These are phyloP conservation scores for Dissophora globulifera DNA, from an alignment of 192 early-diverging fungal genomes.

Conservation along the genomic window DNA sequence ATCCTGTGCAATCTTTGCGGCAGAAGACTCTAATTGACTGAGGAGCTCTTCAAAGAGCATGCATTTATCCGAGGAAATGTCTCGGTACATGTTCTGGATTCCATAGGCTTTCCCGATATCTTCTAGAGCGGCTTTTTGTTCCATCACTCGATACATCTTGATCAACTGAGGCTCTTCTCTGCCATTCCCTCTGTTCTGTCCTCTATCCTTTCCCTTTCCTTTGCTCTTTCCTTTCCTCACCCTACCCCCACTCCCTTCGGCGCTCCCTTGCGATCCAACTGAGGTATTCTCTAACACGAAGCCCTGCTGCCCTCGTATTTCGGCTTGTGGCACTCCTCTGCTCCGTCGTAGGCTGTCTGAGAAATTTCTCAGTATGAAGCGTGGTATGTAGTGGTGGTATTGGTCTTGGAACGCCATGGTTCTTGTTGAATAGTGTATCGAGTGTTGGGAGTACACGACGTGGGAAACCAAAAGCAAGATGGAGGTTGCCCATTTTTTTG, in stretches of 20 bases:
- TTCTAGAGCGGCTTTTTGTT: background rate
- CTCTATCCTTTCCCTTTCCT: background rate
- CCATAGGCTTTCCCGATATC: conserved; percentile 9
- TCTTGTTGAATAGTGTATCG: background rate
- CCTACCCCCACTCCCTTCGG: conserved; percentile 16
- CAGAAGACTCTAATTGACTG: conserved; percentile 12
- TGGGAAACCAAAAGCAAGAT: no score
- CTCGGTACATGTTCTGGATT: conserved; percentile 14
- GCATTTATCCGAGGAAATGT: conserved; percentile 9
- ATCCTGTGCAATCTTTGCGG: conserved; percentile 14
- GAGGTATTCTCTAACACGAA: conserved; percentile 36
- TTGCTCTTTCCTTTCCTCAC: background rate
- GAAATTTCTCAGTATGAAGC: conserved; percentile 41
- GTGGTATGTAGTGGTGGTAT: conserved; percentile 53
- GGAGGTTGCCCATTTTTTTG: no score
- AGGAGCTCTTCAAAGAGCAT: conserved; percentile 50
- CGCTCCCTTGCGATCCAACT: background rate
- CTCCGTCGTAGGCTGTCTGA: conserved; percentile 9
- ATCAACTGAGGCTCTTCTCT: background rate
- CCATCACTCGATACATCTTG: background rate
- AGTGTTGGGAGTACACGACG: no score
- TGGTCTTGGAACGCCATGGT: background rate
- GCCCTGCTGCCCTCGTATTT: background rate
- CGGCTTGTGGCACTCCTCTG: background rate
- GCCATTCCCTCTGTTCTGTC: background rate